A percentile compares a stretch with the other conserved stretches of the same genome.
phyloP scores from a whole-genome alignment of 2,329 filamentous ascomycete species.

The Emericellopsis cladophorae region DNA sequence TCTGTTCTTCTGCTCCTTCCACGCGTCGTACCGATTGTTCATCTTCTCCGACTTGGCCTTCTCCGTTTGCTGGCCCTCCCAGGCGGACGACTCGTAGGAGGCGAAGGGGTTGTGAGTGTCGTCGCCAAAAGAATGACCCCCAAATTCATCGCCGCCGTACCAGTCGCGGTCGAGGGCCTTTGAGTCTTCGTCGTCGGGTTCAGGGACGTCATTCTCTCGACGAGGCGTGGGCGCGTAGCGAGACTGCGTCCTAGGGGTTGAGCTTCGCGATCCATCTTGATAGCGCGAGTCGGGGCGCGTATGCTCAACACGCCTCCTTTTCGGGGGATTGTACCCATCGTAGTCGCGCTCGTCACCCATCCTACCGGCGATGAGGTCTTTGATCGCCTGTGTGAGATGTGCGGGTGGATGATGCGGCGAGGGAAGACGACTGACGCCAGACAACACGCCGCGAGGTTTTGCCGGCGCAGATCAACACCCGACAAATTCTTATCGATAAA shows the following conservation, averaged over 20 bases:
- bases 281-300: constrained; percentile 13
- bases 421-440: background rate
- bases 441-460: constrained; percentile 4
- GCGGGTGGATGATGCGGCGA: background rate
- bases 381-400: background rate
- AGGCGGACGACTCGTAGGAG: constrained; percentile 58
- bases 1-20: constrained; percentile 74
- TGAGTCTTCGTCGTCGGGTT: constrained; percentile 56
- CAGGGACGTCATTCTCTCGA: constrained; percentile 33
- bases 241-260: constrained; percentile 20
- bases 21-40: constrained; percentile 52
- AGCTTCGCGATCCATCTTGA: constrained; percentile 18
- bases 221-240: constrained; percentile 27
- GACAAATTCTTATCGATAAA: constrained; percentile 23
- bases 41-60: constrained; percentile 69
- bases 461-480: constrained; percentile 1
- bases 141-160: constrained; percentile 80
- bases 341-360: constrained; percentile 24
- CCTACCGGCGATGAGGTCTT: constrained; percentile 1
- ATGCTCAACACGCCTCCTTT: constrained; percentile 23
- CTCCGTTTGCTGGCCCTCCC: constrained; percentile 69
- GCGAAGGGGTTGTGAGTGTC: constrained; percentile 90
- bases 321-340: constrained; percentile 21
- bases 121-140: constrained; percentile 72
- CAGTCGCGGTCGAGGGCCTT: constrained; percentile 78